phyloP scores from a whole-genome alignment of 2,329 filamentous ascomycete species.

The Neofusicoccum sp. region DNA sequence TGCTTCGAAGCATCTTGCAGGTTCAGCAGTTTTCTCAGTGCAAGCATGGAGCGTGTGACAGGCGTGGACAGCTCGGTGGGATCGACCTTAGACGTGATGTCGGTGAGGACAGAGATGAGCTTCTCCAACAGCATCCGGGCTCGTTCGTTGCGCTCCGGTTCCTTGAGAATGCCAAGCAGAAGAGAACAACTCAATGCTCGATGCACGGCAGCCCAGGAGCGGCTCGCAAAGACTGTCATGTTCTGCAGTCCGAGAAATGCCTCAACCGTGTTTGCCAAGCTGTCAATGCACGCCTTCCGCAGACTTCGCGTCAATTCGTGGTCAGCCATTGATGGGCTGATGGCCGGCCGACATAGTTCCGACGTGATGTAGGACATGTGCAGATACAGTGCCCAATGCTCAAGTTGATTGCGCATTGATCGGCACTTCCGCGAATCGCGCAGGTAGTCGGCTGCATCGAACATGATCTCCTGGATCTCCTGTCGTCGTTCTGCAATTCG shows the following conservation, averaged over 20 bases:
- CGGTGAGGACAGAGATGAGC: constrained; percentile 49
- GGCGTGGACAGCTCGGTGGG: constrained; percentile 52
- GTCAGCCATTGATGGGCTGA: constrained; percentile 54
- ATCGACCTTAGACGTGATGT: constrained; percentile 51
- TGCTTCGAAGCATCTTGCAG: constrained; percentile 33
- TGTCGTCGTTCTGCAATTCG: constrained; percentile 61
- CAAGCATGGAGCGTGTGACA: constrained; percentile 50
- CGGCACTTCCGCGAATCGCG: constrained; percentile 55
- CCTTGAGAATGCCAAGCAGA: constrained; percentile 55
- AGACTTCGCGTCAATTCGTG: constrained; percentile 51
- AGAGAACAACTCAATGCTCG: constrained; percentile 49
- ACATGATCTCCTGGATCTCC: constrained; percentile 59
- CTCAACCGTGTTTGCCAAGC: constrained; percentile 60
- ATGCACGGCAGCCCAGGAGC: constrained; percentile 48
- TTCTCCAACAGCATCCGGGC: constrained; percentile 49
- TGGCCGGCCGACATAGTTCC: constrained; percentile 63
- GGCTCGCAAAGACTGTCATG: constrained; percentile 49
- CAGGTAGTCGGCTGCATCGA: constrained; percentile 60
- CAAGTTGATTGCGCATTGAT: constrained; percentile 56
- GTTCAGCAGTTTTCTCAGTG: constrained; percentile 47
- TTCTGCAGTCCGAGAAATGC: constrained; percentile 62
- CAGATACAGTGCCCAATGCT: constrained; percentile 63
- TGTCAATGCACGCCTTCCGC: constrained; percentile 58
- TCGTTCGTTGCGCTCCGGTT: constrained; percentile 48
- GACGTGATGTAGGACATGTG: constrained; percentile 65